Evolutionary conservation across 2,329 filamentous ascomycete species (phyloP), one percentile per base, ranked within the genome.

Genomic region (Penicillium sp.): DNA sequence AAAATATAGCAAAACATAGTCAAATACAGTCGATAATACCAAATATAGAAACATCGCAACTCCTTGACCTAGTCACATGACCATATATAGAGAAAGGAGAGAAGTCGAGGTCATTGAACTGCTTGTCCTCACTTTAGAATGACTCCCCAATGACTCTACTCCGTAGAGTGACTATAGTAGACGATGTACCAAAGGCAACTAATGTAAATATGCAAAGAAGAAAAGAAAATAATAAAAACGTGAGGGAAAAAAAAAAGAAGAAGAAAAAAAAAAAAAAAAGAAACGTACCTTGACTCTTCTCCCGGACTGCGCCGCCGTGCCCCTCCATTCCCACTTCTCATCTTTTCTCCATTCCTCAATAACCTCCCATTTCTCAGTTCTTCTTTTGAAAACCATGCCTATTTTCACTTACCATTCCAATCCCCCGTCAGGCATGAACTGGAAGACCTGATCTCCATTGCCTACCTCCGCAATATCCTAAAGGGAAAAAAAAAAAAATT

Each of bases 401-500:
- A 51, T 60, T 63, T 59, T 57, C 57, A 54, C 56, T 58, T 57
- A 61, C 60, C 60, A 58, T 54, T 63, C 57, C 53, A 63, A 61
- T 63, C 64, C 65, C 68, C 69, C 69, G 68, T 70, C 67, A 70
- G 71, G 69, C 69, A 67, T 74, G 68, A 73, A 71, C 63, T 66
- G 64, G 64, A 62, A 67, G 55, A 70, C 64, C 60, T 69, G 66
- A 61, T 61, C 52, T 50, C 40, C 31, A 50, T 56, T 46, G 44
- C 22, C 48, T 45, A 49, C 48, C 46, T 38, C 53, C 49, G 45
- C 48, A 48, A 44, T 44, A 53, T 48, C 52, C 52, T 43, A 54
- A 53, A 54, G 52, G 43, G 48, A 34, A 38, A 57, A 58, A 60
- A 57, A 61, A 63, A 57, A 61, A 63, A 63, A 58, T 59, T 62